Percentiles rank a stretch among this genome's conserved stretches.
Evolutionary conservation across 177 flowering plant species (phyloP).

Genomic region (Telopea speciosissima): DNA sequence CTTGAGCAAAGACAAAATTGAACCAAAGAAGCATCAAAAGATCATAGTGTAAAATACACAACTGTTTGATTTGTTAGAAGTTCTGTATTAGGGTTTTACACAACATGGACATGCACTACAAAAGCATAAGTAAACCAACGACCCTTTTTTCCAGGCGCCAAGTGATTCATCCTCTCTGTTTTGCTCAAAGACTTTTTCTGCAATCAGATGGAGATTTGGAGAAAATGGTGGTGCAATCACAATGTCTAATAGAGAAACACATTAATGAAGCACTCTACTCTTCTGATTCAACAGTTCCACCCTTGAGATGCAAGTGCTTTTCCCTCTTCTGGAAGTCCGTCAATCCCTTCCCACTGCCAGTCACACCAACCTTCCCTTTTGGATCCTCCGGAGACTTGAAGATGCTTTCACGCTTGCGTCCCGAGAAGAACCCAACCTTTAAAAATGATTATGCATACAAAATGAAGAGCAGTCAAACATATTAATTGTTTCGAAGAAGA

Average conservation of each 20-base stretch:
- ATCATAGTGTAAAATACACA: too few relatives aligned
- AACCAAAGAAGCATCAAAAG: too few relatives aligned
- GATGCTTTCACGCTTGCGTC: slow-evolving; percentile 95
- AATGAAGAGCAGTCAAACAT: too few relatives aligned
- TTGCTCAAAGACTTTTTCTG: not conserved
- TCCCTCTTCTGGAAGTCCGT: slow-evolving; percentile 96
- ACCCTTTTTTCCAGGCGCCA: not conserved
- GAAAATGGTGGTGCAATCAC: not conserved
- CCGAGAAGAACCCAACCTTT: slow-evolving; percentile 90
- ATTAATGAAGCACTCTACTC: slow-evolving; percentile 25
- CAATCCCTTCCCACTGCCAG: slow-evolving; percentile 96
- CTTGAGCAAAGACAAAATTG: too few relatives aligned
- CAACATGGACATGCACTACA: not conserved
- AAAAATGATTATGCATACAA: too few relatives aligned
- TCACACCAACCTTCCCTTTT: slow-evolving; percentile 91
- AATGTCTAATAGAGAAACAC: not conserved
- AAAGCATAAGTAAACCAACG: not conserved
- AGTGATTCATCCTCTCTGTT: not conserved
- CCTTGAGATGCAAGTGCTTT: slow-evolving; percentile 84
- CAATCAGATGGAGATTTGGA: not conserved
- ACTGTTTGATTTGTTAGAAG: too few relatives aligned
- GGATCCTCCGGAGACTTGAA: slow-evolving; percentile 99
- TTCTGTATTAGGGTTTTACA: too few relatives aligned
- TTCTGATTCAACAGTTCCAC: slow-evolving; percentile 44
- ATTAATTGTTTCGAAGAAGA: too few relatives aligned